Percentiles rank a stretch among this genome's conserved stretches.
phyloP scores from a whole-genome alignment of 305 asterid species.

The Fraxinus angustifolia region DNA sequence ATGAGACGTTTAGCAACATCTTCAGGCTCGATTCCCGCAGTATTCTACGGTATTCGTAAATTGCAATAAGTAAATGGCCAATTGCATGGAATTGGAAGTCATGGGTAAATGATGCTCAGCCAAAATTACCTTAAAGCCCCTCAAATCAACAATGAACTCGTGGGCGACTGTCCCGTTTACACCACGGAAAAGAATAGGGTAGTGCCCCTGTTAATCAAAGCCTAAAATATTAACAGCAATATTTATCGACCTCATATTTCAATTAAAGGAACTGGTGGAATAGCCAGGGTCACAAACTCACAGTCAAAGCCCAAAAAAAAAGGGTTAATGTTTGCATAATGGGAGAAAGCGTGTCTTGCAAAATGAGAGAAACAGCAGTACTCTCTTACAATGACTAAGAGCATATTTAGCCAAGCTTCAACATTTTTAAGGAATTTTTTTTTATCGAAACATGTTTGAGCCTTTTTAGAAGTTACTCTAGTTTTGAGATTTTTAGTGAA shows the following conservation, averaged over 20 bases:
- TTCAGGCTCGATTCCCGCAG: slow-evolving; percentile 68
- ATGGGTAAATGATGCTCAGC: not conserved
- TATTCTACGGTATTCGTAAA: slow-evolving; percentile 38
- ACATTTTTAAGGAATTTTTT: not conserved
- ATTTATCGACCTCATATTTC: not conserved
- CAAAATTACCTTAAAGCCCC: slow-evolving; percentile 70
- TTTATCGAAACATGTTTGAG: not conserved
- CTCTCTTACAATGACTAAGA: not conserved
- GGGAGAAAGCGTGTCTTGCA: not conserved
- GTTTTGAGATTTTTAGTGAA: not conserved
- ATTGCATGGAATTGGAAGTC: not conserved
- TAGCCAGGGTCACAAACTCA: not conserved
- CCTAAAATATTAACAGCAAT: slow-evolving; percentile 15
- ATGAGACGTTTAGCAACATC: slow-evolving; percentile 63
- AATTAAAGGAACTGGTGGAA: not conserved
- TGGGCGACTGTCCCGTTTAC: slow-evolving; percentile 90
- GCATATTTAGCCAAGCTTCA: not conserved
- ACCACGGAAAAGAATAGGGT: slow-evolving; percentile 92
- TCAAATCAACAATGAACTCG: slow-evolving; percentile 86
- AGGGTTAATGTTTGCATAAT: not conserved
- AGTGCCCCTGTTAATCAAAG: slow-evolving; percentile 56
- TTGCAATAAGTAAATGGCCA: slow-evolving; percentile 12
- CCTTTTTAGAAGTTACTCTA: not conserved
- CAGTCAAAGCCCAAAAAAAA: not conserved
- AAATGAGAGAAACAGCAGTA: not conserved